These are phyloP conservation scores for Lodderomyces metapsilosis DNA, from an alignment of 1,139 yeast genomes.

Conservation along the genomic window DNA sequence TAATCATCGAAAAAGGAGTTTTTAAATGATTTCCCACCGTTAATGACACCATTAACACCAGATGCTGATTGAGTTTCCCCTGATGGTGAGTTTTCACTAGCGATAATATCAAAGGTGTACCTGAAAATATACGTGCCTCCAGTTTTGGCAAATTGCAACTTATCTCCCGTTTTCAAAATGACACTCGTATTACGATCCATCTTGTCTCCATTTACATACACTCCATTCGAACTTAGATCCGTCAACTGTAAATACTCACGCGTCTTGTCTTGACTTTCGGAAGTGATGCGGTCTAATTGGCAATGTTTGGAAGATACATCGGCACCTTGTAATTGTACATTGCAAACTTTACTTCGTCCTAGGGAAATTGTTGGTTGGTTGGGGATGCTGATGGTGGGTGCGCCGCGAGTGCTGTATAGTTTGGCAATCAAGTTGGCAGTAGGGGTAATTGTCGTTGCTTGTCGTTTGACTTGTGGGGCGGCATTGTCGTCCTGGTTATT, in stretches of 20 bases:
- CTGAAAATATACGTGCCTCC: slow-evolving; percentile 57
- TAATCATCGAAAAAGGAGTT: slow-evolving; percentile 60
- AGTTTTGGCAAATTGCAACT: slow-evolving; percentile 57
- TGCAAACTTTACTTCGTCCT: slow-evolving; percentile 67
- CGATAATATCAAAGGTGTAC: slow-evolving; percentile 32
- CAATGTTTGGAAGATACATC: slow-evolving; percentile 74
- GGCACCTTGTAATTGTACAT: slow-evolving; percentile 50
- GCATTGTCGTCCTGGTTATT: not conserved
- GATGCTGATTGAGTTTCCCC: too few relatives aligned
- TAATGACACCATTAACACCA: slow-evolving; percentile 6
- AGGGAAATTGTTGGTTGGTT: slow-evolving; percentile 34
- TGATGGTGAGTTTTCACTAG: slow-evolving; percentile 10
- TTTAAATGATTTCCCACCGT: slow-evolving; percentile 14
- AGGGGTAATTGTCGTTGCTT: not conserved
- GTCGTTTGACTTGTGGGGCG: not conserved
- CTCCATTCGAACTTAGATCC: slow-evolving; percentile 68
- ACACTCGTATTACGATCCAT: slow-evolving; percentile 46
- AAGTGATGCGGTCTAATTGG: slow-evolving; percentile 37
- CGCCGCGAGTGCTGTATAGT: slow-evolving; percentile 31
- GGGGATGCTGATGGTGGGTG: slow-evolving; percentile 34
- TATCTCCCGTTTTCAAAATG: slow-evolving; percentile 63
- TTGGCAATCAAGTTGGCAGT: slow-evolving; percentile 22
- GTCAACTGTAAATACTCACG: slow-evolving; percentile 48
- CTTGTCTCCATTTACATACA: slow-evolving; percentile 57
- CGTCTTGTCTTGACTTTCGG: slow-evolving; percentile 16